phyloP scores from a whole-genome alignment of 2,329 filamentous ascomycete species.

The Colletotrichum tropicale region DNA sequence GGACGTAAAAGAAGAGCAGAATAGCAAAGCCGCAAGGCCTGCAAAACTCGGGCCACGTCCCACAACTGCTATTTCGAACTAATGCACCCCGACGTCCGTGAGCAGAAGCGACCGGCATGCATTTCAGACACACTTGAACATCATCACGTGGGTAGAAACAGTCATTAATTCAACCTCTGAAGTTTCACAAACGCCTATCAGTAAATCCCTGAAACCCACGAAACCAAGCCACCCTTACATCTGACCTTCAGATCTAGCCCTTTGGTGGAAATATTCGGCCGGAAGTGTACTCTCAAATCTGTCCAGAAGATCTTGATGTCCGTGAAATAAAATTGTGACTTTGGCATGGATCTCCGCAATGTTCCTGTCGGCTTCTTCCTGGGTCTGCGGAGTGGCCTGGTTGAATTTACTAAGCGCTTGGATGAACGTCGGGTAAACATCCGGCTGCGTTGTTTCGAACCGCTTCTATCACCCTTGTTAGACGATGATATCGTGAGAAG shows the following conservation, averaged over 20 bases:
- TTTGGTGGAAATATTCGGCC: neutral
- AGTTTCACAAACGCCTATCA: neutral
- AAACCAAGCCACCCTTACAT: neutral
- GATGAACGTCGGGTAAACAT: slow-evolving; percentile 6
- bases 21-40: neutral
- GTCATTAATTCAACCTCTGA: neutral
- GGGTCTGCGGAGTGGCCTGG: neutral
- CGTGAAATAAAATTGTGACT: neutral
- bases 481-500: neutral
- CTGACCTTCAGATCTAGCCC: neutral
- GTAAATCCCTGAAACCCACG: neutral
- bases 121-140: neutral
- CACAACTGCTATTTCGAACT: neutral
- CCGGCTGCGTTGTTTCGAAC: slow-evolving; percentile 3
- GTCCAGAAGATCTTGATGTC: slow-evolving; percentile 6
- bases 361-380: neutral
- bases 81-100: neutral
- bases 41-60: neutral
- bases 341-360: neutral
- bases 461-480: neutral
- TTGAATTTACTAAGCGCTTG: slow-evolving; percentile 6
- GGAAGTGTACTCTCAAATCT: slow-evolving; percentile 12
- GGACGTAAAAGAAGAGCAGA: neutral
- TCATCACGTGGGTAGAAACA: neutral
- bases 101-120: neutral